A percentile compares a stretch with the other conserved stretches of the same genome.
phyloP scores from a whole-genome alignment of 345 rosid genomes.

The Brassica rapa region DNA sequence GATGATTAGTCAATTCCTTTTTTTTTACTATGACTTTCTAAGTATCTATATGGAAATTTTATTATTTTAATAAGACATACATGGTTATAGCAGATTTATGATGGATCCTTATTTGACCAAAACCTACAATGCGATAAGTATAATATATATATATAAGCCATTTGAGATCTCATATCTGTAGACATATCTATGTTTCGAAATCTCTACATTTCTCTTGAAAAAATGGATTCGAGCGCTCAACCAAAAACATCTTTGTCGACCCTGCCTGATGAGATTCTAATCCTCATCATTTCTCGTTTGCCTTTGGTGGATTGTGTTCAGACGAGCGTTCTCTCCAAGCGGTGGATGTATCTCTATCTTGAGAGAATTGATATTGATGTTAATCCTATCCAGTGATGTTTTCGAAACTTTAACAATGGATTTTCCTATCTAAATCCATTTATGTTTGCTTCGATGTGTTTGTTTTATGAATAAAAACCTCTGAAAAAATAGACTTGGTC shows the following conservation, averaged over 20 bases:
- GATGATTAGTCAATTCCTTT: not conserved
- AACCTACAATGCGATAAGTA: not conserved
- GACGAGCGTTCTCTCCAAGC: slow-evolving; percentile 36
- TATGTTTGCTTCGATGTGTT: not conserved
- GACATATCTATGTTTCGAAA: not conserved
- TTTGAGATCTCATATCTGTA: not conserved
- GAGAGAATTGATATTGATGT: not conserved
- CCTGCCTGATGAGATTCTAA: slow-evolving; percentile 20
- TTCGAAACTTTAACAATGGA: not conserved
- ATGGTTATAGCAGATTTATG: not conserved
- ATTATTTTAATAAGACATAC: too few relatives aligned
- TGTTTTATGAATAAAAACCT: not conserved
- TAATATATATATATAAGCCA: not conserved
- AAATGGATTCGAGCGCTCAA: not conserved
- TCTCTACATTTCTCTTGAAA: not conserved
- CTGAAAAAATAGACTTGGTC: not conserved
- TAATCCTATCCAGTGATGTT: not conserved
- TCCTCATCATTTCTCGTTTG: slow-evolving; percentile 34
- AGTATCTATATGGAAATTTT: not conserved
- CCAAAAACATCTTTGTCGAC: slow-evolving; percentile 21
- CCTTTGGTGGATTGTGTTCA: slow-evolving; percentile 48
- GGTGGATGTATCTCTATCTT: slow-evolving; percentile 38
- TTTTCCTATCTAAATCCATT: not conserved
- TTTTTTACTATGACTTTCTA: not conserved
- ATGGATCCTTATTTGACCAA: not conserved